phyloP scores from a whole-genome alignment of 352 stramenopile species.

The Phytophthora quininea region DNA sequence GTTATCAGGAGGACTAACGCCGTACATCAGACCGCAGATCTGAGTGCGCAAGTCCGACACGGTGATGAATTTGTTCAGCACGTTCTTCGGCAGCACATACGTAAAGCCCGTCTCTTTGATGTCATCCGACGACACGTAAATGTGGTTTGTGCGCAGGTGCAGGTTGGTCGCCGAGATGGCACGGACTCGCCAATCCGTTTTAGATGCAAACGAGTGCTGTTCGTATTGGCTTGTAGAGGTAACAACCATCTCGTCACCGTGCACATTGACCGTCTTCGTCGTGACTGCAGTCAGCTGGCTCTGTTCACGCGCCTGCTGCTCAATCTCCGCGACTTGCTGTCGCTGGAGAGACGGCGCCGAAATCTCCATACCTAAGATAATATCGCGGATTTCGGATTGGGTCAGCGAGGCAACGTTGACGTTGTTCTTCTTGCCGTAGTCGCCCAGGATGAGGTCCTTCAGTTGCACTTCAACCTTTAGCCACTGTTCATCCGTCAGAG shows the following conservation, averaged over 20 bases:
- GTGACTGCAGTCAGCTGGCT: constrained; percentile 98
- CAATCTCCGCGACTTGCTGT: constrained; percentile 99
- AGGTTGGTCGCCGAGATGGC: constrained; percentile 99
- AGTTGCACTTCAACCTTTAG: constrained; percentile 99
- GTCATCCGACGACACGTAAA: constrained; percentile 99
- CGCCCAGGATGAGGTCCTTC: constrained; percentile 99
- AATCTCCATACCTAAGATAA: constrained; percentile 99
- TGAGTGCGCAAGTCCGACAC: constrained; percentile 97
- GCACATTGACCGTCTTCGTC: constrained; percentile 99
- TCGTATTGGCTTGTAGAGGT: constrained; percentile 99
- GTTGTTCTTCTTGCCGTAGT: constrained; percentile 99
- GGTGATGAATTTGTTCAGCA: constrained; percentile 99
- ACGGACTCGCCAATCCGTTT: constrained; percentile 99
- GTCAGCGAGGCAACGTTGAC: constrained; percentile 99
- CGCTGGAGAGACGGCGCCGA: constrained; percentile 98
- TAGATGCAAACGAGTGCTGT: constrained; percentile 98
- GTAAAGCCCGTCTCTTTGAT: constrained; percentile 98
- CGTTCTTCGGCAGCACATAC: constrained; percentile 99
- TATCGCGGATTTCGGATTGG: constrained; percentile 99
- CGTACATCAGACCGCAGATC: constrained; percentile 99
- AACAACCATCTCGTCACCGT: constrained; percentile 99
- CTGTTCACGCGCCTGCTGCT: constrained; percentile 98
- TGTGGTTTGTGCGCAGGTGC: constrained; percentile 98
- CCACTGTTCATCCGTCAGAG: constrained; percentile 99
- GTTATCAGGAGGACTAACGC: constrained; percentile 98